Conservation (phyloP, 176 grass and related monocot species). For the Metroxylon sagu region DNA sequence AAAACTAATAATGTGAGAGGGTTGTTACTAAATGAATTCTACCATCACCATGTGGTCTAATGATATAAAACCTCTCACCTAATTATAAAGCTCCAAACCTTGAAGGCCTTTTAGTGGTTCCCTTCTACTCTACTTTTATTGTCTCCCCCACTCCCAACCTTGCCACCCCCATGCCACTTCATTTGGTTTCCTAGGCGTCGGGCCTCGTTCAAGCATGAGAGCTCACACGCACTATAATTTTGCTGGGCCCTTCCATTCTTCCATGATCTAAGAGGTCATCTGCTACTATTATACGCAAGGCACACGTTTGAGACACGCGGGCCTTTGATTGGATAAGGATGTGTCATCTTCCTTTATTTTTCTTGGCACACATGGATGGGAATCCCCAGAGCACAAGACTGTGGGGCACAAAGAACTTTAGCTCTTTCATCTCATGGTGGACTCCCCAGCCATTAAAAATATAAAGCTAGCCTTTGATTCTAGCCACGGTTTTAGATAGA, state of each 20-base stretch:
- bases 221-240: no score
- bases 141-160: background rate
- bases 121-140: background rate
- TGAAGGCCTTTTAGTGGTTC: constrained; percentile 18
- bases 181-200: constrained; percentile 20
- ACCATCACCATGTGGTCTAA: no score
- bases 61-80: no score
- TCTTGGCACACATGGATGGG: no score
- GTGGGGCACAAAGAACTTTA: no score
- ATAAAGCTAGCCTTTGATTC: no score
- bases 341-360: no score
- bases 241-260: background rate
- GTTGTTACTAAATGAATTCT: background rate
- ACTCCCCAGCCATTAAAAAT: no score
- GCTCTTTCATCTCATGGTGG: no score
- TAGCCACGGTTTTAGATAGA: no score
- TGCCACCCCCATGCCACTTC: constrained; percentile 18
- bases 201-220: background rate
- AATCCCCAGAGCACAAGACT: no score
- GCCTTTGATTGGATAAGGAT: background rate
- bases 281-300: background rate
- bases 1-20: no score
- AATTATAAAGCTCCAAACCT: constrained; percentile 4
- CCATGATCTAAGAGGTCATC: constrained; percentile 2
- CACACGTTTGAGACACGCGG: background rate